These are phyloP conservation scores for Emydomyces testavorans DNA, from an alignment of 2,329 filamentous ascomycete species.

Conservation along the genomic window DNA sequence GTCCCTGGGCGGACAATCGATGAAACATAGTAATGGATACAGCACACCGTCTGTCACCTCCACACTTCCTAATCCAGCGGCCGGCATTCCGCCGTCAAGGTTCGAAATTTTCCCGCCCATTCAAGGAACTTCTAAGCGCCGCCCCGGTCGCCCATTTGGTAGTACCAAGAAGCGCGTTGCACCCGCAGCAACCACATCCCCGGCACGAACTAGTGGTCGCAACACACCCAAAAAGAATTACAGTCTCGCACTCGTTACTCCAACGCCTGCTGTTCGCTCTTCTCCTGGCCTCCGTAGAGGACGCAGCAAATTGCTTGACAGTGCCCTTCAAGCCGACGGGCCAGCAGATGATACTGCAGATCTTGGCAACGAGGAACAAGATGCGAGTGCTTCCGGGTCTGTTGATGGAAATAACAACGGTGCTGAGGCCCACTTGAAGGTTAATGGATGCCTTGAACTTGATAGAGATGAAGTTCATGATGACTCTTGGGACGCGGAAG, in stretches of 20 bases:
- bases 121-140: slow-evolving; percentile 29
- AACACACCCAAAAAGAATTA: slow-evolving; percentile 29
- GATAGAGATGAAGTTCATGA: neutral
- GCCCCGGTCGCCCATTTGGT: slow-evolving; percentile 31
- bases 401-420: neutral
- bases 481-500: neutral
- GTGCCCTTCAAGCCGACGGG: slow-evolving; percentile 16
- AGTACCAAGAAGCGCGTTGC: slow-evolving; percentile 20
- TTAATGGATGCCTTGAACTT: neutral
- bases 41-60: slow-evolving; percentile 16
- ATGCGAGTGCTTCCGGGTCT: neutral
- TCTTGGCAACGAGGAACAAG: neutral
- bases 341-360: neutral
- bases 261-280: slow-evolving; percentile 19
- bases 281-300: slow-evolving; percentile 26
- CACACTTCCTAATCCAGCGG: slow-evolving; percentile 22
- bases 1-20: slow-evolving; percentile 15
- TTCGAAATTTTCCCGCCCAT: slow-evolving; percentile 36
- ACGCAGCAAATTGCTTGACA: slow-evolving; percentile 20
- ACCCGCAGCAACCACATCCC: slow-evolving; percentile 25
- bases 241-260: slow-evolving; percentile 23
- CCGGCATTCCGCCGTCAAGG: slow-evolving; percentile 32
- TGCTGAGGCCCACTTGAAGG: neutral
- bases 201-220: slow-evolving; percentile 27
- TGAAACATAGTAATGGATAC: slow-evolving; percentile 22